Evolutionary conservation across 176 grass and related monocot genomes (phyloP).

Genomic region (Tillandsia leiboldiana): DNA sequence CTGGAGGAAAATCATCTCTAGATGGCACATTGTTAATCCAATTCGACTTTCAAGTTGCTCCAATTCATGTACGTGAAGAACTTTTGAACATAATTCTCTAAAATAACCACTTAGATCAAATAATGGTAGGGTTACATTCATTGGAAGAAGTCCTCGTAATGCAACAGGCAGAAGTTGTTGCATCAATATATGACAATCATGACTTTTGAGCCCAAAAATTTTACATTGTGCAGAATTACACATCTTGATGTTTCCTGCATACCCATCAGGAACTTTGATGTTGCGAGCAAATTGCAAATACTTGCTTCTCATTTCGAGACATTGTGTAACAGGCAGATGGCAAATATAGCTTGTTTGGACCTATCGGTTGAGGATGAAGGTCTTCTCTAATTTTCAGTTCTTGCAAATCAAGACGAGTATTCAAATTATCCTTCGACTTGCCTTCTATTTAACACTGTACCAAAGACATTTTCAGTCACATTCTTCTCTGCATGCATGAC

Average conservation of each 20-base stretch:
- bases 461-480: no score
- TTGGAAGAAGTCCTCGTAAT: background rate
- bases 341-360: background rate
- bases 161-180: conserved; percentile 1
- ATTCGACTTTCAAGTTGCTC: no score
- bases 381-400: no score
- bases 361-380: background rate
- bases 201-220: conserved; percentile 12
- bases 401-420: background rate
- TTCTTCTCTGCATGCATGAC: no score
- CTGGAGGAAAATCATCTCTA: no score
- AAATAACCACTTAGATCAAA: no score
- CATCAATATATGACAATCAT: conserved; percentile 19
- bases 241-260: background rate
- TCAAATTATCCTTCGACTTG: background rate
- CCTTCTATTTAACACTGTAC: no score
- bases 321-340: background rate
- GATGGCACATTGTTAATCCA: no score
- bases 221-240: no score
- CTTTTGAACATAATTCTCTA: no score
- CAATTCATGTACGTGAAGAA: no score
- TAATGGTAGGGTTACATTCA: no score
- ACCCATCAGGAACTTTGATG: background rate
- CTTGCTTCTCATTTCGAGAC: background rate
- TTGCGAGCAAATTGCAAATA: background rate